These are phyloP conservation scores for Filobasidium uniguttulatum DNA, from an alignment of 1,284 basidiomycete species.

Conservation along the genomic window DNA sequence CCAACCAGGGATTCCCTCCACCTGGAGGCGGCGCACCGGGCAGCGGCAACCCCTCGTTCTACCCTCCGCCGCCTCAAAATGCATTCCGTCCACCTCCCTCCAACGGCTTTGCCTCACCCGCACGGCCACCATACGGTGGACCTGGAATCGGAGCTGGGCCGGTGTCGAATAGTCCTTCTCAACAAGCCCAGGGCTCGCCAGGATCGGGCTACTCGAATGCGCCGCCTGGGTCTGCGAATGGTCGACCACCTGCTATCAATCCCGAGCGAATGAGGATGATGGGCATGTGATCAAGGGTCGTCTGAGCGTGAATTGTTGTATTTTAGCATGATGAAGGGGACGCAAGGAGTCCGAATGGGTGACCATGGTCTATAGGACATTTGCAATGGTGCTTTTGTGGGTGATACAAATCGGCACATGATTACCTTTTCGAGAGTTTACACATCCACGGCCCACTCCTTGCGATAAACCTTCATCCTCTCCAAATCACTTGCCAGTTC, in stretches of 20 bases:
- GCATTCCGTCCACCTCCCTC: neutral
- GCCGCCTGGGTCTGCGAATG: conserved; percentile 11
- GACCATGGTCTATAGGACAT: too few species aligned
- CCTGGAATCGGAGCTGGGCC: conserved; percentile 4
- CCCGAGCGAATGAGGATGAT: conserved; percentile 16
- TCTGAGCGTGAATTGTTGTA: too few species aligned
- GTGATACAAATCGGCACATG: too few species aligned
- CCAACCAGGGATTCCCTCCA: conserved; percentile 5
- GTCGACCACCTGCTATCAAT: conserved; percentile 13
- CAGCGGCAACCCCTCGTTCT: conserved; percentile 3
- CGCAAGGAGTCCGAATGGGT: too few species aligned
- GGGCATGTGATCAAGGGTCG: conserved; percentile 10
- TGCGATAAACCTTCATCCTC: conserved; percentile 67
- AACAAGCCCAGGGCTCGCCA: neutral
- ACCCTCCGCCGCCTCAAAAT: neutral
- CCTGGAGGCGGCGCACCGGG: too few species aligned
- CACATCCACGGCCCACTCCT: conserved; percentile 46
- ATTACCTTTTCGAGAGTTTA: neutral
- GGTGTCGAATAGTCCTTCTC: neutral
- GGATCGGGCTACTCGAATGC: conserved; percentile 8
- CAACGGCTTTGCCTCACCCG: neutral
- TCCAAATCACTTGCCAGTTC: conserved; percentile 50
- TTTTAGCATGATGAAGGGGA: too few species aligned
- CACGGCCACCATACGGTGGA: neutral
- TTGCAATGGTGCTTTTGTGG: too few species aligned